Percentiles rank a stretch among this genome's conserved stretches.
These are phyloP conservation scores for Colletotrichum trifolii DNA, from an alignment of 2,329 filamentous ascomycete species.

Conservation along the genomic window DNA sequence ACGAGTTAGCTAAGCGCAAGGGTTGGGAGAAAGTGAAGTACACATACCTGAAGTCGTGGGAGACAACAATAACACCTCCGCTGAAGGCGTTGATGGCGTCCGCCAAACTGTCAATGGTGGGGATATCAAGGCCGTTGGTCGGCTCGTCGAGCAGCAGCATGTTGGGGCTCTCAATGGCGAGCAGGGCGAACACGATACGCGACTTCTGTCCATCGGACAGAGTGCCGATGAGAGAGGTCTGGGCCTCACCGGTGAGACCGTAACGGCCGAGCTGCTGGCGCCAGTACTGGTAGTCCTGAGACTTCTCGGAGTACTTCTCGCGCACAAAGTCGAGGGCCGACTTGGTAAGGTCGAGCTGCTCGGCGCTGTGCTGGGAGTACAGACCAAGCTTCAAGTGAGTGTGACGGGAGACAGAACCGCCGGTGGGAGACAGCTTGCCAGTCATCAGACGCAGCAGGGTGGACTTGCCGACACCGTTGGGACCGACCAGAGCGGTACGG, in stretches of 20 bases:
- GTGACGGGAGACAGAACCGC: conserved; percentile 86
- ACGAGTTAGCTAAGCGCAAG: conserved; percentile 34
- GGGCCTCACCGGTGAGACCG: conserved; percentile 90
- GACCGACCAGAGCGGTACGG: conserved; percentile 93
- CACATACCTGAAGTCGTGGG: conserved; percentile 95
- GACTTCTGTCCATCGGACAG: conserved; percentile 98
- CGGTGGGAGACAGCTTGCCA: conserved; percentile 87
- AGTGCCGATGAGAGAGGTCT: conserved; percentile 98
- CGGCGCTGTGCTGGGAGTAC: conserved; percentile 98
- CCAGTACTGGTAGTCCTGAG: conserved; percentile 99
- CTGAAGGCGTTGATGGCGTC: conserved; percentile 97
- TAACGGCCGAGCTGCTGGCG: conserved; percentile 96
- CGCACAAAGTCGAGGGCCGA: conserved; percentile 97
- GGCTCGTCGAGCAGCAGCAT: conserved; percentile 98
- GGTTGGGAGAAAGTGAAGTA: no score
- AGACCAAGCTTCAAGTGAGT: conserved; percentile 98
- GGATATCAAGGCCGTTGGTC: conserved; percentile 99
- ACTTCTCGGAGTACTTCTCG: conserved; percentile 90
- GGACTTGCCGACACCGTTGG: conserved; percentile 99
- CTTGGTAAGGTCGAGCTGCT: conserved; percentile 98
- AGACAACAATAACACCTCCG: conserved; percentile 97
- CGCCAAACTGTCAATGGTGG: conserved; percentile 96
- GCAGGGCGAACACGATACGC: conserved; percentile 95
- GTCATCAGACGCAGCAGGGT: conserved; percentile 97
- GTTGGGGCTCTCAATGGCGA: conserved; percentile 96